Conservation (phyloP, 2,329 filamentous ascomycete genomes). For the Calonectria honghensis region DNA sequence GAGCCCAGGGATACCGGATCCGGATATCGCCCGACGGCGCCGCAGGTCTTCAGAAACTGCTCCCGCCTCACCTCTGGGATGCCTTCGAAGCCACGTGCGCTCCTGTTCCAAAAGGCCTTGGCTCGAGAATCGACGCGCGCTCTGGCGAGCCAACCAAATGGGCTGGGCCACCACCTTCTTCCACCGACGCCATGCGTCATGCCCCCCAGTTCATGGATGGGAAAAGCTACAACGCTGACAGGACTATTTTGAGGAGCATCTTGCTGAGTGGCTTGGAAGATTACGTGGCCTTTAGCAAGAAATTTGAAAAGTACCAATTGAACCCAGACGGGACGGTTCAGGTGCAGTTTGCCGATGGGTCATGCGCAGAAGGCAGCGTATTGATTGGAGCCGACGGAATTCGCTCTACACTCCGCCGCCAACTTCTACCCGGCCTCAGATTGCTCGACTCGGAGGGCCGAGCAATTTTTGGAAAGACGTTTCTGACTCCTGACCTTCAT, state of each 20-base stretch:
- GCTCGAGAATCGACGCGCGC: slow-evolving; percentile 26
- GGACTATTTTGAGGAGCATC: slow-evolving; percentile 44
- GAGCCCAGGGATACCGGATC: slow-evolving; percentile 49
- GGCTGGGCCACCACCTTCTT: neutral
- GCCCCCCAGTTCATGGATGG: slow-evolving; percentile 32
- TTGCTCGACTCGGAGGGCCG: slow-evolving; percentile 40
- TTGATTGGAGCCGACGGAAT: slow-evolving; percentile 48
- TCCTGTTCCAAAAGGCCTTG: slow-evolving; percentile 35
- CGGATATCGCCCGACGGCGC: slow-evolving; percentile 48
- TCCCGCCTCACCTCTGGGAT: slow-evolving; percentile 40
- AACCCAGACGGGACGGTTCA: slow-evolving; percentile 41
- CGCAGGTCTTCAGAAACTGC: slow-evolving; percentile 40
- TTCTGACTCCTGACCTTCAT: slow-evolving; percentile 38
- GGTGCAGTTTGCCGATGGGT: slow-evolving; percentile 43
- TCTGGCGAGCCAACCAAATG: slow-evolving; percentile 24
- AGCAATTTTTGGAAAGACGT: slow-evolving; percentile 41
- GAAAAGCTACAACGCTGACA: slow-evolving; percentile 46
- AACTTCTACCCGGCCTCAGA: slow-evolving; percentile 41
- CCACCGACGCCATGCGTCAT: neutral
- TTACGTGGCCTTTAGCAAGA: slow-evolving; percentile 40
- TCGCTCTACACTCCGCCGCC: slow-evolving; percentile 38
- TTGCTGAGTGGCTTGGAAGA: slow-evolving; percentile 45
- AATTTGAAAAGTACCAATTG: slow-evolving; percentile 36
- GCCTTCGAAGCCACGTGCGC: slow-evolving; percentile 43
- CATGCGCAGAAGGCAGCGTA: slow-evolving; percentile 26